Percentiles rank a stretch among this genome's conserved stretches.
phyloP scores from a whole-genome alignment of 202 grass and related monocot genomes.

The Hordeum pubiflorum region DNA sequence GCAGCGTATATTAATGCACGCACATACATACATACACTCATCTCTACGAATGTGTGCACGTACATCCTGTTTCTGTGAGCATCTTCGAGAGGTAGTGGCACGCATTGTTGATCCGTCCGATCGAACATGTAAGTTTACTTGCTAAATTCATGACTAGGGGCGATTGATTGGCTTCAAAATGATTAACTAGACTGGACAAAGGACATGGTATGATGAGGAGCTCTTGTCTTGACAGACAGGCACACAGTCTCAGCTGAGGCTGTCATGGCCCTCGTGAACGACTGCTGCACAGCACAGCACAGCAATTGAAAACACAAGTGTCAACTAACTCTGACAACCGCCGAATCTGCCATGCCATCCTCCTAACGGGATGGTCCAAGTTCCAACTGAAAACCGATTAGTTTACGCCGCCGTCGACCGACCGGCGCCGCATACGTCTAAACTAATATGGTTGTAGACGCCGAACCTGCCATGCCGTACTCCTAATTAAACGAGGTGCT shows the following conservation, averaged over 20 bases:
- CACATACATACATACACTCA: no score
- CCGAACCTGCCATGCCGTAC: no score
- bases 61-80: no score
- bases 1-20: no score
- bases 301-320: conserved; percentile 30
- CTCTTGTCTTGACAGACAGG: conserved; percentile 26
- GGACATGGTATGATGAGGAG: conserved; percentile 15
- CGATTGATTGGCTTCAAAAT: not conserved
- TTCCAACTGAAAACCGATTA: conserved; percentile 2
- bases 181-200: not conserved
- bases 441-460: no score
- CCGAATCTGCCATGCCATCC: conserved; percentile 24
- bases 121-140: not conserved
- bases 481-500: no score
- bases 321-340: conserved; percentile 21
- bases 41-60: no score
- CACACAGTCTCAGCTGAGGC: conserved; percentile 20
- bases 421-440: not conserved
- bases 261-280: conserved; percentile 11
- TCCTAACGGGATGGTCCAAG: not conserved
- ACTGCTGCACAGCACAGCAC: not conserved
- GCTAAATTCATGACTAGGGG: not conserved
- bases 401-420: not conserved
- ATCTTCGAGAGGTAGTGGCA: no score
- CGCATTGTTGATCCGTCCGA: not conserved